phyloP scores from a whole-genome alignment of 495 filamentous ascomycete species.

The Xylaria telfairii region DNA sequence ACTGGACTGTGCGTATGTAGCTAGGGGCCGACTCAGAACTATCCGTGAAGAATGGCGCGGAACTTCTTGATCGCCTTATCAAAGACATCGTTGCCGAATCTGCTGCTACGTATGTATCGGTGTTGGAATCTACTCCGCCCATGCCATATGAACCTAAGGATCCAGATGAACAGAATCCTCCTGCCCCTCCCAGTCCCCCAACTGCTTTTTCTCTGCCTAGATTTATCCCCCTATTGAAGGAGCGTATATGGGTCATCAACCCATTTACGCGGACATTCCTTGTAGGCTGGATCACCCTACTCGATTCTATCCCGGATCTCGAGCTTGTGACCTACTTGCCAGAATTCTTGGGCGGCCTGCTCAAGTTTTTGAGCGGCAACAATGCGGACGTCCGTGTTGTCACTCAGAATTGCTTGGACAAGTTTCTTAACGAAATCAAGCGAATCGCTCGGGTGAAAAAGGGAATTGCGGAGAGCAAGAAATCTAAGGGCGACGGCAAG shows the following conservation, averaged over 20 bases:
- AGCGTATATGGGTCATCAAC: constrained; percentile 90
- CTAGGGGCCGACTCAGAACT: constrained; percentile 94
- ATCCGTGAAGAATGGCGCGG: constrained; percentile 98
- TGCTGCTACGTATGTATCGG: constrained; percentile 91
- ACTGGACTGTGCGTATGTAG: constrained; percentile 50
- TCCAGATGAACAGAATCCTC: constrained; percentile 46
- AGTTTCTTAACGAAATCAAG: constrained; percentile 93
- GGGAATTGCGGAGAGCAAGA: constrained; percentile 86
- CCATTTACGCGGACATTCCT: constrained; percentile 94
- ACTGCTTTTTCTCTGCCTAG: constrained; percentile 90
- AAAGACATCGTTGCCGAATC: constrained; percentile 99
- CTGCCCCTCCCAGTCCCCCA: constrained; percentile 56
- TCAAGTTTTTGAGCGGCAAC: constrained; percentile 89
- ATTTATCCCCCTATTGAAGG: constrained; percentile 92
- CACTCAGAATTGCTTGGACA: constrained; percentile 88
- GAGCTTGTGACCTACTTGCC: constrained; percentile 93
- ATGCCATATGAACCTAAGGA: constrained; percentile 54
- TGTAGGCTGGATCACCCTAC: constrained; percentile 91
- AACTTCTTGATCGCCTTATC: constrained; percentile 91
- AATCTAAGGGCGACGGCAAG: constrained; percentile 69
- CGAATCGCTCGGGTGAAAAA: constrained; percentile 91
- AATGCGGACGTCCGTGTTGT: constrained; percentile 93
- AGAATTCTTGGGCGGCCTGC: constrained; percentile 86
- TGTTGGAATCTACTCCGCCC: constrained; percentile 68
- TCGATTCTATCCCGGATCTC: constrained; percentile 96